Evolutionary conservation across 1,139 yeast species (phyloP).

Genomic region (Maudiozyma humilis): DNA sequence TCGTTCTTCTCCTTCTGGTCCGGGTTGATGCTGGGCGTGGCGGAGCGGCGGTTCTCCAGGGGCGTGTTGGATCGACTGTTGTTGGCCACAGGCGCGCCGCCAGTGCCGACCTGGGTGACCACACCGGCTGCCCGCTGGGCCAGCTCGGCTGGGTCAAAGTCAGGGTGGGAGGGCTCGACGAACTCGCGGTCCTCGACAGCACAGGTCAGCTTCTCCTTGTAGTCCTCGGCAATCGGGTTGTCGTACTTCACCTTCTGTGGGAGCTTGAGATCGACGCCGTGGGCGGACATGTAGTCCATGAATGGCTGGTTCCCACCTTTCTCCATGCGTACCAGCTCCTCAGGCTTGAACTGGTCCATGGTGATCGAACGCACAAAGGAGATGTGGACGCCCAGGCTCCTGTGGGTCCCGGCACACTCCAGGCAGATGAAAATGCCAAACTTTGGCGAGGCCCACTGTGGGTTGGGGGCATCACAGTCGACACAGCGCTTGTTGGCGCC

Average conservation of each 20-base stretch:
- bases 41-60: slow-evolving; percentile 34
- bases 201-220: slow-evolving; percentile 72
- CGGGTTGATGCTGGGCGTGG: slow-evolving; percentile 33
- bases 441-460: slow-evolving; percentile 98
- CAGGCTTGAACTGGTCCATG: slow-evolving; percentile 95
- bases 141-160: slow-evolving; percentile 26
- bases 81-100: slow-evolving; percentile 4
- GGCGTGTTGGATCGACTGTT: slow-evolving; percentile 21
- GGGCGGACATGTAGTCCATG: slow-evolving; percentile 53
- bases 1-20: slow-evolving; percentile 59
- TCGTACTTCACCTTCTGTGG: slow-evolving; percentile 74
- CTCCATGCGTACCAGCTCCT: slow-evolving; percentile 85
- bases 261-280: slow-evolving; percentile 61
- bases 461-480: slow-evolving; percentile 92
- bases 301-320: slow-evolving; percentile 86
- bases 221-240: slow-evolving; percentile 89
- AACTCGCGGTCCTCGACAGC: slow-evolving; percentile 67
- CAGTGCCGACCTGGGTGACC: background rate
- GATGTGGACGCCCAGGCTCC: slow-evolving; percentile 94
- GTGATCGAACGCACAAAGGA: slow-evolving; percentile 94
- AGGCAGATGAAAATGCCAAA: slow-evolving; percentile 93
- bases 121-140: slow-evolving; percentile 3
- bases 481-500: slow-evolving; percentile 85
- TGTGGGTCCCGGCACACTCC: slow-evolving; percentile 94
- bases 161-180: slow-evolving; percentile 58